Base-by-base conservation (phyloP, 2,329 filamentous ascomycete genomes). In the Fusarium chuoi region DNA sequence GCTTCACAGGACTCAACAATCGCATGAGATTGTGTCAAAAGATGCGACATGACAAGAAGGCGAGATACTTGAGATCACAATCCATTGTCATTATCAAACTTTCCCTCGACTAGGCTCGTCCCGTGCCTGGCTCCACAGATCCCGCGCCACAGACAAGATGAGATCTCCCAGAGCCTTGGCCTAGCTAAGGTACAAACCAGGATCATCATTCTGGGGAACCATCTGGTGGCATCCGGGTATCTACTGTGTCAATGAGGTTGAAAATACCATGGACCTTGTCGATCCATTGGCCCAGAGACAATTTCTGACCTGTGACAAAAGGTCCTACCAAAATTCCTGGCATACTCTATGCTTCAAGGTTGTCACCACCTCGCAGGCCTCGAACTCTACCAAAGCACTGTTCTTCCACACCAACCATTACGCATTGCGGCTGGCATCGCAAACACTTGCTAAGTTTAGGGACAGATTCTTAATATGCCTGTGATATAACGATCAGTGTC, bases 111-210 rank as follows among this genome's bases (percentile, higher is more conserved):
- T 78, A 78, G 76, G 76, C 74, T 68, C 76, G 76, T 78, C 73
- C 76, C 76, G 76, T 74, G 62, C 59, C 71, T 62, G 62, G 68
- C 73, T 61, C 76, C 76, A 71, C 74, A 54, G 69, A 75, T 76
- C 76, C 69, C 71, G 69, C 65, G 59, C 62, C 64, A 67, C 54
- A 42, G 60, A 65, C 54, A 51, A 70, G 65, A 71, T 61, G 64
- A 67, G 68, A 76, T 77, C 75, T 77, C 63, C 54, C 52, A 61
- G 56, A 60, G 62, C 65, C 64, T 67, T 75, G 61, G 54, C 54
- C 41, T 26, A 61, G 33, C 42, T 30, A 39, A 65, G 60, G 54
- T 33, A 60, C 48, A 60, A 55, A 44, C 60, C 45, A 52, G 68
- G 61, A 70, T 70, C 56, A 70, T 61, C 28, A 62, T 41, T 33